Evolutionary conservation across 2,329 filamentous ascomycete species (phyloP).

Genomic region (Aspergillus fijiensis): DNA sequence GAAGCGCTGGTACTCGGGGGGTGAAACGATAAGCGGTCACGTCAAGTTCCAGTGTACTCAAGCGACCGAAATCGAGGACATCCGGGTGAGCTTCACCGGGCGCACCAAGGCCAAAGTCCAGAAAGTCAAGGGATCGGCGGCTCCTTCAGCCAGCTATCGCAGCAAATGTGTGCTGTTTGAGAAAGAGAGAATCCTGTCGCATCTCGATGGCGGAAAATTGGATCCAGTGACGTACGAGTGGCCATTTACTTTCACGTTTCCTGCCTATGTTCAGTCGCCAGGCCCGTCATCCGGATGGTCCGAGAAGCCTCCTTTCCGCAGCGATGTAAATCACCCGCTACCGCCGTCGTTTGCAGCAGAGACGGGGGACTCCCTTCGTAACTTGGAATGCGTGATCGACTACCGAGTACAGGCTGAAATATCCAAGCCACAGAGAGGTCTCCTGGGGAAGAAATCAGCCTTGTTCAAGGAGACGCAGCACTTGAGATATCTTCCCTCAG

Average conservation of each 20-base stretch:
- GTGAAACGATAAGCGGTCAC: conserved; percentile 9
- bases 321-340: conserved; percentile 12
- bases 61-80: conserved; percentile 9
- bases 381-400: conserved; percentile 8
- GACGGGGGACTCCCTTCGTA: conserved; percentile 4
- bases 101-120: conserved; percentile 17
- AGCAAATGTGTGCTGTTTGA: conserved; percentile 19
- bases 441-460: conserved; percentile 5
- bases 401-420: conserved; percentile 15
- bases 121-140: conserved; percentile 16
- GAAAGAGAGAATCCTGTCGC: conserved; percentile 12
- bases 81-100: conserved; percentile 15
- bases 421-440: conserved; percentile 4
- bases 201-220: conserved; percentile 2
- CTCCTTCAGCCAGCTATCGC: conserved; percentile 13
- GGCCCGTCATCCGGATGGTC: conserved; percentile 7
- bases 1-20: conserved; percentile 9
- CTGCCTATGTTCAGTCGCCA: conserved; percentile 1
- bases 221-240: conserved; percentile 13
- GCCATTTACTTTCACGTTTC: conserved; percentile 15
- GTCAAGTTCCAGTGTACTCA: conserved; percentile 10
- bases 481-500: conserved; percentile 2
- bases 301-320: conserved; percentile 9
- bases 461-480: conserved; percentile 7
- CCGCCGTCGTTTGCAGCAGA: conserved; percentile 13